These are phyloP conservation scores for Magnusiomyces fungicola DNA, from an alignment of 1,139 yeast species.

Conservation along the genomic window DNA sequence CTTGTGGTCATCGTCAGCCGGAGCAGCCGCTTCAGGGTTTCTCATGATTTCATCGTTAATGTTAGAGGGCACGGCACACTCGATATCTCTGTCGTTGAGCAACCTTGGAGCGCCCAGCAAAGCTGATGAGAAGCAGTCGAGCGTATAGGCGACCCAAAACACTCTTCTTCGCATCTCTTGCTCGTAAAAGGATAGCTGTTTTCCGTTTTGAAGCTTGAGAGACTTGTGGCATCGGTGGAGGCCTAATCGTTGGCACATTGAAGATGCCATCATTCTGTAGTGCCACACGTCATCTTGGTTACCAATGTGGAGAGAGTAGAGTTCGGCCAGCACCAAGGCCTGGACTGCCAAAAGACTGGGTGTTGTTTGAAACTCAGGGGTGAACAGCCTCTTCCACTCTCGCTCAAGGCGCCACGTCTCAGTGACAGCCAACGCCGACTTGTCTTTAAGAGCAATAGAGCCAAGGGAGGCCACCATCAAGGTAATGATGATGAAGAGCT, in stretches of 20 bases:
- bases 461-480: constrained; percentile 40
- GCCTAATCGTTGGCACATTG: constrained; percentile 82
- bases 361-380: constrained; percentile 44
- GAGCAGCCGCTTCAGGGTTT: constrained; percentile 62
- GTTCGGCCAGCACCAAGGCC: constrained; percentile 57
- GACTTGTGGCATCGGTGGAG: constrained; percentile 86
- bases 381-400: constrained; percentile 37
- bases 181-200: constrained; percentile 39
- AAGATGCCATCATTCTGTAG: constrained; percentile 64
- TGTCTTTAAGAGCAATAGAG: constrained; percentile 21
- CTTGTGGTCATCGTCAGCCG: constrained; percentile 12
- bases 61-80: constrained; percentile 75
- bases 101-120: constrained; percentile 78
- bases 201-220: constrained; percentile 54
- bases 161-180: constrained; percentile 76
- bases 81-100: constrained; percentile 71
- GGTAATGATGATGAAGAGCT: constrained; percentile 37
- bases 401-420: constrained; percentile 28
- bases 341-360: constrained; percentile 69
- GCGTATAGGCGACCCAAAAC: constrained; percentile 76
- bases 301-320: constrained; percentile 68
- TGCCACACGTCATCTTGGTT: constrained; percentile 70
- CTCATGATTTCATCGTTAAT: constrained; percentile 40
- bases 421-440: constrained; percentile 25
- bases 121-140: constrained; percentile 70